Base-by-base conservation (phyloP, 169 alveolate genomes). In the Blepharisma undulans region DNA sequence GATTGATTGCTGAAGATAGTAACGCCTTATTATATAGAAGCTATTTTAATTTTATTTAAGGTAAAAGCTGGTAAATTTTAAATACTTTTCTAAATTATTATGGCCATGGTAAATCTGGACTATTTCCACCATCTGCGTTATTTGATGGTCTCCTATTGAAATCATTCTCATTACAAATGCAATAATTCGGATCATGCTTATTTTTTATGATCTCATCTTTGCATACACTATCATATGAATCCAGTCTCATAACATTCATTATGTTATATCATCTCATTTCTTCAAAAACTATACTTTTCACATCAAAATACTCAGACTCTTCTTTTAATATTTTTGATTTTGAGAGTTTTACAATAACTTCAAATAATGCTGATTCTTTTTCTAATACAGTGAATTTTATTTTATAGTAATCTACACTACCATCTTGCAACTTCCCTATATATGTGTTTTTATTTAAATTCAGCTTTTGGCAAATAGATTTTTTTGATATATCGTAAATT, bases 101-200 rank as follows among this genome's bases (percentile, higher is more conserved):
- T n/a, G n/a, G n/a, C n/a, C n/a, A n/a, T n/a, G n/a, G n/a, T n/a
- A n/a, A n/a, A n/a, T n/a, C n/a, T n/a, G n/a, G n/a, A n/a, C n/a
- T n/a, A n/a, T n/a, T n/a, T n/a, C n/a, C n/a, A n/a, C n/a, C n/a
- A n/a, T n/a, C n/a, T n/a, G n/a, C n/a, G n/a, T n/a, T n/a, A n/a
- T n/a, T n/a, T n/a, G n/a, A n/a, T n/a, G n/a, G n/a, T n/a, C n/a
- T n/a, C n/a, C n/a, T n/a, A n/a, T n/a, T n/a, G n/a, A n/a, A n/a
- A n/a, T n/a, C n/a, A n/a, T n/a, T n/a, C n/a, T 80, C 72, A 18
- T 27, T 16, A 84, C 90, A 84, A 48, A 84, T 22, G 85, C 90
- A 84, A 84, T 19, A 84, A 82, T 19, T 30, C 18, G 90, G 90
- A 34, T 36, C 84, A 18, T 21, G 14, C 21, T n/a, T 29, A 10